Base-by-base conservation (phyloP, 306 rosid species). In the Lathyrus oleraceus region DNA sequence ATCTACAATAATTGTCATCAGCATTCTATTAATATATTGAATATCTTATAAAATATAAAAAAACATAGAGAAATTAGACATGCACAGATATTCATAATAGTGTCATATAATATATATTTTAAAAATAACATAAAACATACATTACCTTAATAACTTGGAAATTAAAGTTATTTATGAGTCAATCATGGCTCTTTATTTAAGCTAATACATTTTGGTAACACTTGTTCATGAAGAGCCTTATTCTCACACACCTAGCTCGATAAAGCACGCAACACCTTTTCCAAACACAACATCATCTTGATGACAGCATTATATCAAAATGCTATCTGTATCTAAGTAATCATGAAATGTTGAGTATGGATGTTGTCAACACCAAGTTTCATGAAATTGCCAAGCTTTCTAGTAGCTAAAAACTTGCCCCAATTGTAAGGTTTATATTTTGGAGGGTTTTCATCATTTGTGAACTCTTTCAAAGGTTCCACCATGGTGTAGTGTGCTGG, bases 401-500 rank as follows among this genome's bases (percentile, higher is more conserved):
- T 80, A 2, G 49, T 64, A 53, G 59, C 30, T 13, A 76, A 42
- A 48, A 63, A 88, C 79, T 84, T 88, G 42, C 91, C 95, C 84
- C 81, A 86, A 51, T 48, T 71, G 69, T 82, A 84, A 6, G 89
- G 75, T 64, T 19, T 80, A 47, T 77, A 86, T 68, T 78, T 86
- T 2, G 87, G 65, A 40, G 83, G 89, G 61, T 74, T 80, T 56
- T 82, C 73, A 19, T 82, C 76, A 65, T 54, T 42, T 27, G 19
- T 45, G 2, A 88, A 82, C 81, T 82, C 85, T 27, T 82, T 67
- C 60, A 85, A 47, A 0, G 87, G 89, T 57, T 74, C 59, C n/a
- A 84, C 84, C 38, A 75, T 12, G n/a, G 85, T 85, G 85, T 74
- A 74, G 72, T 87, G 92, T 35, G 93, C 69, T 3, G 96, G 93